phyloP scores from a whole-genome alignment of 352 stramenopile species.

The Stramenopiles sp. region DNA sequence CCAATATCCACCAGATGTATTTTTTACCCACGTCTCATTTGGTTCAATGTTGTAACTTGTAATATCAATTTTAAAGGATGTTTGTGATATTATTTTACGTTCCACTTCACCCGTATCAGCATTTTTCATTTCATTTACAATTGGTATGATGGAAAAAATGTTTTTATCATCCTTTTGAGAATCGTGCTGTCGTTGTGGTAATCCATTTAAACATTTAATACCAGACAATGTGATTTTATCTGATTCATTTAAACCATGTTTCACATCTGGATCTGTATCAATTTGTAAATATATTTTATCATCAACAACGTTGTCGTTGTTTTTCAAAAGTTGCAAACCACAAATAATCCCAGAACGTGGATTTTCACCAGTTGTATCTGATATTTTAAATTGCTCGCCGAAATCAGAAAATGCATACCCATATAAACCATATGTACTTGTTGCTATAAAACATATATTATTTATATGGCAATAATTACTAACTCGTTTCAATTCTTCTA shows the following conservation, averaged over 20 bases:
- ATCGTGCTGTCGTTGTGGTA: not conserved
- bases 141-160: not conserved
- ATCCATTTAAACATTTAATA: not conserved
- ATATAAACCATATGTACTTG: slow-evolving; percentile 44
- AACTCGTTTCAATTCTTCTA: slow-evolving; percentile 26
- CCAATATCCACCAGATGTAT: not conserved
- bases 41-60: not conserved
- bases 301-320: too few species aligned
- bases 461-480: slow-evolving; percentile 28
- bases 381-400: slow-evolving; percentile 26
- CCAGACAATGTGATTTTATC: not conserved
- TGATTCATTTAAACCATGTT: not conserved
- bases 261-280: not conserved
- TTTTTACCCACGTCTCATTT: not conserved
- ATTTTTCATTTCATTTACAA: not conserved
- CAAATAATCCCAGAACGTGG: not conserved
- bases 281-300: too few species aligned
- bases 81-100: not conserved
- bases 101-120: not conserved
- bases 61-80: not conserved
- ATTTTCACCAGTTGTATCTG: not conserved
- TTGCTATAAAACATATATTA: slow-evolving; percentile 43
- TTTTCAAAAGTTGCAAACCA: not conserved
- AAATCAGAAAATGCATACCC: slow-evolving; percentile 50
- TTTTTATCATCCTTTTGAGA: too few species aligned